Conservation (phyloP, 106 monocot genomes). For the Acanthochlamys bracteata region DNA sequence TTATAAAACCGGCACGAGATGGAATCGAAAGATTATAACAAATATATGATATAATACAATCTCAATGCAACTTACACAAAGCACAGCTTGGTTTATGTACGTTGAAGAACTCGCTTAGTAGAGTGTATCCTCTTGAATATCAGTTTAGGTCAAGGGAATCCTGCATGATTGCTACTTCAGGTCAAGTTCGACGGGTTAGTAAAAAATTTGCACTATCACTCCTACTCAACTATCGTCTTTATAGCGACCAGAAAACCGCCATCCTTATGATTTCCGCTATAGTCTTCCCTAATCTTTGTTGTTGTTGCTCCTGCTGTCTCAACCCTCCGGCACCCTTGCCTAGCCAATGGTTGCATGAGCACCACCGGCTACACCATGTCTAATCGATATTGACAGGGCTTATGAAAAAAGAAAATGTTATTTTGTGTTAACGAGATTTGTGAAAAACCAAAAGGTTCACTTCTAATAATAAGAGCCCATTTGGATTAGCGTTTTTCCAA, state of each 20-base stretch:
- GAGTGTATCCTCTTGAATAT: too few species aligned
- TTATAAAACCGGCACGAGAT: constrained; percentile 72
- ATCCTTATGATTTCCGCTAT: constrained; percentile 61
- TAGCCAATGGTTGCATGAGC: constrained; percentile 8
- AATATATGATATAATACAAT: not conserved
- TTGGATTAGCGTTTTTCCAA: too few species aligned
- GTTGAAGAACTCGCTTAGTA: too few species aligned
- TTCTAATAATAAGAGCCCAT: too few species aligned
- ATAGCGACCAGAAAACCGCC: constrained; percentile 81
- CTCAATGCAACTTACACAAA: not conserved
- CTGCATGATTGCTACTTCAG: too few species aligned
- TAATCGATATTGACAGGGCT: not conserved
- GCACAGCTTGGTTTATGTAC: not conserved
- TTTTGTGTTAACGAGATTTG: not conserved
- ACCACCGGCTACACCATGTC: constrained; percentile 29
- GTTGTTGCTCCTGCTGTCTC: constrained; percentile 32
- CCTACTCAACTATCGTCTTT: too few species aligned
- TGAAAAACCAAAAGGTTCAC: too few species aligned
- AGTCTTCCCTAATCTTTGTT: constrained; percentile 40
- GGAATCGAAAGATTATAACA: not conserved
- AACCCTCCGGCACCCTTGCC: constrained; percentile 9
- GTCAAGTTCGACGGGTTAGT: too few species aligned
- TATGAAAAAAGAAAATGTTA: not conserved
- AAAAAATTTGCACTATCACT: too few species aligned
- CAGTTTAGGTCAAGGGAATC: too few species aligned